Percentiles rank a stretch among this genome's conserved stretches.
phyloP scores from a whole-genome alignment of 139 green algal genomes.

The Astrephomene gubernaculifera region DNA sequence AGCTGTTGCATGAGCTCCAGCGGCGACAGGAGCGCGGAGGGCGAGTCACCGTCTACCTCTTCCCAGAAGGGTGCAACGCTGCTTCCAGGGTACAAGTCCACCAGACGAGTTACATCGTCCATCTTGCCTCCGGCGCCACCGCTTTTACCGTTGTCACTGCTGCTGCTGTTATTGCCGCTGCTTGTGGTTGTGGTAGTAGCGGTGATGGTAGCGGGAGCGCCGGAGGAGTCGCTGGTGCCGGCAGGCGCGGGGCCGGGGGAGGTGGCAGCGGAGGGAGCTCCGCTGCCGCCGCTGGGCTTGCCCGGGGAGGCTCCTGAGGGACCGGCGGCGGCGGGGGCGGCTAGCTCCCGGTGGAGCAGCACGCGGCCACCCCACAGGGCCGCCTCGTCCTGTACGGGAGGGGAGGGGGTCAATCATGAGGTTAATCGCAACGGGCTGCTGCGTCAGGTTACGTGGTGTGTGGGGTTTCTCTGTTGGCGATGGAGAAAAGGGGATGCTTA shows the following conservation, averaged over 20 bases:
- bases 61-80: constrained; percentile 68
- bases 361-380: constrained; percentile 71
- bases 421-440: too few species aligned
- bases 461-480: too few species aligned
- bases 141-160: too few species aligned
- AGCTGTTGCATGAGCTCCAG: constrained; percentile 64
- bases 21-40: constrained; percentile 25
- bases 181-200: neutral
- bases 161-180: too few species aligned
- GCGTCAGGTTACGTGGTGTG: too few species aligned
- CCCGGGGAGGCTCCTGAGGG: neutral
- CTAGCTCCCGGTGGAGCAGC: constrained; percentile 82
- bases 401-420: too few species aligned
- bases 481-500: too few species aligned
- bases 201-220: neutral
- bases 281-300: neutral
- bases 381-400: constrained; percentile 62
- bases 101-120: constrained; percentile 57
- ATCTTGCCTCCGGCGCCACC: neutral
- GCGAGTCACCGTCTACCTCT: constrained; percentile 42
- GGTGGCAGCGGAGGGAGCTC: neutral
- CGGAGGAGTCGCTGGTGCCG: neutral
- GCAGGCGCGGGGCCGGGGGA: neutral
- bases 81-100: constrained; percentile 56
- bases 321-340: neutral